These are phyloP conservation scores for Lipomyces yamadae DNA, from an alignment of 805 yeast species.

Conservation along the genomic window DNA sequence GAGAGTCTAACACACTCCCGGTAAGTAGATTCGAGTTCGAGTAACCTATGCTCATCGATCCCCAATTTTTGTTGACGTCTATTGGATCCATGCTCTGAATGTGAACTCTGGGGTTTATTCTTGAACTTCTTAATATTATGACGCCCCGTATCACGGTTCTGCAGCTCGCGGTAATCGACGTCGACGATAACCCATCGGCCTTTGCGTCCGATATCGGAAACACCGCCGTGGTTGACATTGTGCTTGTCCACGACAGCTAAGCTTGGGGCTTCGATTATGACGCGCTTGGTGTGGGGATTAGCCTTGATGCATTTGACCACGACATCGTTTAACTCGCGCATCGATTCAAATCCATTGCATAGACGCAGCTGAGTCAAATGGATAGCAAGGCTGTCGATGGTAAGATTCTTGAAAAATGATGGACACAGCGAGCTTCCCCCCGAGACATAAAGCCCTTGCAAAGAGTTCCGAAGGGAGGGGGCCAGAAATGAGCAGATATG, in stretches of 20 bases:
- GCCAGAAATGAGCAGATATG: constrained; percentile 35
- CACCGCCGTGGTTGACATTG: constrained; percentile 29
- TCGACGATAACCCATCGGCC: constrained; percentile 33
- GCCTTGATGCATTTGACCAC: constrained; percentile 20
- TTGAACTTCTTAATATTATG: constrained; percentile 13
- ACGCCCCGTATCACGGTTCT: not conserved
- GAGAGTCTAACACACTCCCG: not conserved
- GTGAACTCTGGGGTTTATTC: constrained; percentile 5
- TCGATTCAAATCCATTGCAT: constrained; percentile 31
- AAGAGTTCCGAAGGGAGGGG: constrained; percentile 22
- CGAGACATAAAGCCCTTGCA: constrained; percentile 20
- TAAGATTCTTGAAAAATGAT: constrained; percentile 29
- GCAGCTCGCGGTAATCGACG: constrained; percentile 17
- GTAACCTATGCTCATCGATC: constrained; percentile 9
- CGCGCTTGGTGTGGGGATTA: constrained; percentile 16
- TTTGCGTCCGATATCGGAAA: constrained; percentile 32
- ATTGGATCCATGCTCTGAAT: not conserved
- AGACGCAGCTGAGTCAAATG: constrained; percentile 32
- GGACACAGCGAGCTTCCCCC: constrained; percentile 39
- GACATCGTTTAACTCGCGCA: constrained; percentile 30
- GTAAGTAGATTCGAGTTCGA: constrained; percentile 25
- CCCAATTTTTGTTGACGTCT: constrained; percentile 16
- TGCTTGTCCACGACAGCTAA: constrained; percentile 32
- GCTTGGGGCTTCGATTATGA: constrained; percentile 29
- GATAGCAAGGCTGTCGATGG: constrained; percentile 17